Percentiles rank a stretch among this genome's conserved stretches.
These are phyloP conservation scores for Chaetoscypha palmicola DNA, from an alignment of 2,329 filamentous ascomycete genomes.

Conservation along the genomic window DNA sequence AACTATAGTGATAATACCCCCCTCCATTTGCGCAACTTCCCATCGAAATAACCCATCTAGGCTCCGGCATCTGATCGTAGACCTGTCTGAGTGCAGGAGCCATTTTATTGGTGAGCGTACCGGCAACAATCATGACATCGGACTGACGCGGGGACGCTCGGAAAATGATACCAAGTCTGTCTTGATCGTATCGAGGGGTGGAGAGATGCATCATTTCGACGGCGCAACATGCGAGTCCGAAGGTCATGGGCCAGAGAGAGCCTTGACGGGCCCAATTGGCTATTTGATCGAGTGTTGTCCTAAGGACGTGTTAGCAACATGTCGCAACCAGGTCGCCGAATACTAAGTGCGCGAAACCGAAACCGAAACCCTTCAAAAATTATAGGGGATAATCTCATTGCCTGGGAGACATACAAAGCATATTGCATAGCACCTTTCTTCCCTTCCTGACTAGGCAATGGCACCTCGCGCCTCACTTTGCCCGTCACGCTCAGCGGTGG, in stretches of 20 bases:
- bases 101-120: slow-evolving; percentile 95
- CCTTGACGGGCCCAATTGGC: slow-evolving; percentile 80
- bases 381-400: too few species aligned
- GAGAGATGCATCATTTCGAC: slow-evolving; percentile 92
- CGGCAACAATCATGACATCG: slow-evolving; percentile 90
- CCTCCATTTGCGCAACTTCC: slow-evolving; percentile 79
- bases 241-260: slow-evolving; percentile 84
- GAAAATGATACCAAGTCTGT: slow-evolving; percentile 85
- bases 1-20: slow-evolving; percentile 83
- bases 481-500: slow-evolving; percentile 43
- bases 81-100: slow-evolving; percentile 82
- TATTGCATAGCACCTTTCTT: slow-evolving; percentile 80
- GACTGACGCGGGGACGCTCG: slow-evolving; percentile 80
- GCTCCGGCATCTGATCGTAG: slow-evolving; percentile 94
- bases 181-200: slow-evolving; percentile 82
- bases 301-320: slow-evolving; percentile 31
- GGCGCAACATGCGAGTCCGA: slow-evolving; percentile 82
- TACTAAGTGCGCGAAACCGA: too few species aligned
- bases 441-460: slow-evolving; percentile 68
- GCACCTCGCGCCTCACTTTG: slow-evolving; percentile 60
- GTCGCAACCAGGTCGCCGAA: too few species aligned
- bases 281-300: slow-evolving; percentile 70
- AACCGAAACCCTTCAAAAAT: background rate
- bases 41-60: slow-evolving; percentile 79
- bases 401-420: slow-evolving; percentile 66